phyloP scores from a whole-genome alignment of 1,284 basidiomycete species.

The Cystobasidium pallidum region DNA sequence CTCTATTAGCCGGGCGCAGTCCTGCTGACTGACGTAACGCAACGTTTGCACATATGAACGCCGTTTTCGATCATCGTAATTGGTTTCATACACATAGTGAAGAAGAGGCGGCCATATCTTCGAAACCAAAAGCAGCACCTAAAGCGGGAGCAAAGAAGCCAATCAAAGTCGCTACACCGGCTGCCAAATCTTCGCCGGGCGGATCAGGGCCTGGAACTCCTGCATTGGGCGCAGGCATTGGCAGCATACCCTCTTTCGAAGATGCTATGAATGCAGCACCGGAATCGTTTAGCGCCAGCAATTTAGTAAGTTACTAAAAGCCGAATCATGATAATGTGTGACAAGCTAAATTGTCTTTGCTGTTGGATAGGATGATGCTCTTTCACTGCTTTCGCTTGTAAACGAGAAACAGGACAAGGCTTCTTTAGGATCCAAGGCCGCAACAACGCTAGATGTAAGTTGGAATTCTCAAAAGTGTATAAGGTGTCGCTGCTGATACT shows the following conservation, averaged over 20 bases:
- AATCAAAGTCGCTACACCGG: conserved; percentile 47
- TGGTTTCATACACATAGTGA: conserved; percentile 56
- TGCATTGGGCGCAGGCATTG: conserved; percentile 68
- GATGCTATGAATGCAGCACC: conserved; percentile 50
- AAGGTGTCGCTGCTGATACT: not conserved
- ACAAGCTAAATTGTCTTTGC: not conserved
- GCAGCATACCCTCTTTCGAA: conserved; percentile 48
- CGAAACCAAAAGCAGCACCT: conserved; percentile 67
- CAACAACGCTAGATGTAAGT: conserved; percentile 47
- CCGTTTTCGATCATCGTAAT: conserved; percentile 72
- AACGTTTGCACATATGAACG: no score
- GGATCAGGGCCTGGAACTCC: conserved; percentile 53
- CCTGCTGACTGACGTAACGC: no score
- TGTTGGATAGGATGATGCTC: conserved; percentile 76
- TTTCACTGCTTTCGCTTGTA: conserved; percentile 86
- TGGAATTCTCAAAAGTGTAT: not conserved
- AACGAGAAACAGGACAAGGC: conserved; percentile 92
- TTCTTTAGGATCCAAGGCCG: conserved; percentile 61
- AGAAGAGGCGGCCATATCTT: conserved; percentile 65
- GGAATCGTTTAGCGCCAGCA: conserved; percentile 78
- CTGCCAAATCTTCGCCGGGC: conserved; percentile 14
- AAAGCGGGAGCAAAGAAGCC: conserved; percentile 69
- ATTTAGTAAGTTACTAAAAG: conserved; percentile 61
- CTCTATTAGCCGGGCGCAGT: no score
- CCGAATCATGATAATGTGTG: not conserved